Evolutionary conservation across 1,284 basidiomycete genomes (phyloP).

Genomic region (Sporisorium graminicola): DNA sequence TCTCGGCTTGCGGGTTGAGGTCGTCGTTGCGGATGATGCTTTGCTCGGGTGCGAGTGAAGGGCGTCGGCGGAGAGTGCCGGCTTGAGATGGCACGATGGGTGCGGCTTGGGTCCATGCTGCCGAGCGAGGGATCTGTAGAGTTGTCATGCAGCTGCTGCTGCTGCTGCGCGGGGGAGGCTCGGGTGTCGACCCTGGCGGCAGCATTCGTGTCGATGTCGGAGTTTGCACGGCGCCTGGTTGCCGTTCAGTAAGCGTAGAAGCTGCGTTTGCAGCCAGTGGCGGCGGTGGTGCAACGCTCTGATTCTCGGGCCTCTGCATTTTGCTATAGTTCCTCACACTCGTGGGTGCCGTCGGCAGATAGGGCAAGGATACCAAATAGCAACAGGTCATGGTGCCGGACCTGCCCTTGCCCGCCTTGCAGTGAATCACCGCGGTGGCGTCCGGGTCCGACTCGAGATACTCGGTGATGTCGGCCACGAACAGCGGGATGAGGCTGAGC

Average conservation of each 20-base stretch:
- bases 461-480: slow-evolving; percentile 81
- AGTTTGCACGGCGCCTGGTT: slow-evolving; percentile 4
- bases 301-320: slow-evolving; percentile 30
- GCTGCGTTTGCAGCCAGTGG: slow-evolving; percentile 3
- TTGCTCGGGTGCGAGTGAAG: slow-evolving; percentile 37
- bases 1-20: slow-evolving; percentile 33
- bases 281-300: neutral
- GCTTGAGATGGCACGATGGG: neutral
- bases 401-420: slow-evolving; percentile 74
- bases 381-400: slow-evolving; percentile 62
- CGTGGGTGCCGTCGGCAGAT: slow-evolving; percentile 51
- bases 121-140: slow-evolving; percentile 28
- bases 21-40: slow-evolving; percentile 53
- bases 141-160: slow-evolving; percentile 11
- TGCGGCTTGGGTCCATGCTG: slow-evolving; percentile 14
- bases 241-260: no score
- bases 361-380: slow-evolving; percentile 57
- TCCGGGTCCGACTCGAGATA: slow-evolving; percentile 80
- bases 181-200: neutral
- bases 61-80: slow-evolving; percentile 24
- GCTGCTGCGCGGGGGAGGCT: slow-evolving; percentile 7
- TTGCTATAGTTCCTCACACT: slow-evolving; percentile 49
- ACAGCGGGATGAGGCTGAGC: slow-evolving; percentile 81
- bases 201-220: neutral
- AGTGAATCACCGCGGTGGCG: slow-evolving; percentile 85